Evolutionary conservation across 2,329 filamentous ascomycete genomes (phyloP).

Genomic region (Botrytis tulipae): DNA sequence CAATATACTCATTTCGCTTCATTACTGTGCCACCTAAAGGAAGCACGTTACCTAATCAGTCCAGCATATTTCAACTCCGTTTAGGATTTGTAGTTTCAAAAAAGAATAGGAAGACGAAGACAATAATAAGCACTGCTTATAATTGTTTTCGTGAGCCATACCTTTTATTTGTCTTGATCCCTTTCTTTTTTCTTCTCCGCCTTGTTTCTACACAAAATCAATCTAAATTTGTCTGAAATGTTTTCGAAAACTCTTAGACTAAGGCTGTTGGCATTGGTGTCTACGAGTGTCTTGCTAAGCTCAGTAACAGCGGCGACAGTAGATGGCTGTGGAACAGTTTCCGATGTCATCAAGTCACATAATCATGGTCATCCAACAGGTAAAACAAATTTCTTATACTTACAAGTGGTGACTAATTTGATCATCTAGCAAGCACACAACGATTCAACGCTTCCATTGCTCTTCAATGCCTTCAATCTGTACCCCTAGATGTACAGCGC

Average conservation of each 20-base stretch:
- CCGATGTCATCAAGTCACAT: neutral
- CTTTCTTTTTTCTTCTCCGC: neutral
- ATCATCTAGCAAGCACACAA: neutral
- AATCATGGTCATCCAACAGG: neutral
- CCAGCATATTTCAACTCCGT: neutral
- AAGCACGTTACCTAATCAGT: neutral
- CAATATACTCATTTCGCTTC: constrained; percentile 8
- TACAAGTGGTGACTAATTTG: neutral
- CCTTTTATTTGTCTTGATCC: neutral
- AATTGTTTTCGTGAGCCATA: neutral
- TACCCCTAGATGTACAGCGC: constrained; percentile 24
- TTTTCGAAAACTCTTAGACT: neutral
- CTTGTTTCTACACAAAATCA: neutral
- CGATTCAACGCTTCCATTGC: constrained; percentile 15
- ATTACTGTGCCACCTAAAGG: neutral
- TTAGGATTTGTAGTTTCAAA: neutral
- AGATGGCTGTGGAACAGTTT: neutral
- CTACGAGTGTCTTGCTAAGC: neutral
- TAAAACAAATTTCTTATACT: neutral
- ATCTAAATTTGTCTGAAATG: neutral
- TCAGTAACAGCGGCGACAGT: neutral
- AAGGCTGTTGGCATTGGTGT: neutral
- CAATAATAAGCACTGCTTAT: neutral
- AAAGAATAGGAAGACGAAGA: neutral
- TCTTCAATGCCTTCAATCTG: constrained; percentile 26